Evolutionary conservation across 148 eudicot species (phyloP).

Genomic region (Rhododendron griersonianum): DNA sequence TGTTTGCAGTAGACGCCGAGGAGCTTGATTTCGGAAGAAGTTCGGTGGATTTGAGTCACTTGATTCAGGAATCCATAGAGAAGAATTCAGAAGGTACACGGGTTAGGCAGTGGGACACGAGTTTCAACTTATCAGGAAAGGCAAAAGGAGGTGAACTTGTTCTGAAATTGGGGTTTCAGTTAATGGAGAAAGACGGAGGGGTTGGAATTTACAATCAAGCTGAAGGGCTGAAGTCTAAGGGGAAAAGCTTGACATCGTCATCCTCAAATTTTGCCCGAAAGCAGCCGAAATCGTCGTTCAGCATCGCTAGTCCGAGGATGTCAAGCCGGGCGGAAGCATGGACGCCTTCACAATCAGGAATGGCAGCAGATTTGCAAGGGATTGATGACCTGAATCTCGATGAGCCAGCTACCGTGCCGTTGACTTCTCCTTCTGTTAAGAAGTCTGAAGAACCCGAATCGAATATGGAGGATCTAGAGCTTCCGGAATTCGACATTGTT

Average conservation of each 20-base stretch:
- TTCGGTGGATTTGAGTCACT: constrained; percentile 62
- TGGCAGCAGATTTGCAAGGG: constrained; percentile 44
- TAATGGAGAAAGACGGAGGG: constrained; percentile 96
- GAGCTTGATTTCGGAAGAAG: constrained; percentile 85
- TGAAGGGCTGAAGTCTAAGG: constrained; percentile 36
- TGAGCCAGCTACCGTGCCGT: constrained; percentile 48
- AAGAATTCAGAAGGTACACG: constrained; percentile 64
- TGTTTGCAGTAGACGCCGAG: constrained; percentile 72
- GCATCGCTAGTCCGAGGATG: constrained; percentile 85
- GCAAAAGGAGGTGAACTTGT: constrained; percentile 86
- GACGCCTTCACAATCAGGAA: constrained; percentile 65
- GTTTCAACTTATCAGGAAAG: constrained; percentile 68
- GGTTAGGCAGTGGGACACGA: constrained; percentile 81
- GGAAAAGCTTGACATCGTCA: background rate
- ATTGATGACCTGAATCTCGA: constrained; percentile 90
- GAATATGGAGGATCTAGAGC: constrained; percentile 52
- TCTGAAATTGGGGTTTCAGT: constrained; percentile 77
- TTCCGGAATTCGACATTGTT: constrained; percentile 78
- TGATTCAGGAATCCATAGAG: constrained; percentile 74
- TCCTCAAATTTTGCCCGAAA: constrained; percentile 51
- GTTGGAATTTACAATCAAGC: constrained; percentile 53
- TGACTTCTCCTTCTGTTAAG: constrained; percentile 27
- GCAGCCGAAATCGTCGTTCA: constrained; percentile 81
- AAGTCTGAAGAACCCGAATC: constrained; percentile 39
- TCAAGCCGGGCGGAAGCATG: constrained; percentile 47